A percentile compares a stretch with the other conserved stretches of the same genome.
Conservation (phyloP, 2,329 filamentous ascomycete genomes). For the Venturia nashicola region DNA sequence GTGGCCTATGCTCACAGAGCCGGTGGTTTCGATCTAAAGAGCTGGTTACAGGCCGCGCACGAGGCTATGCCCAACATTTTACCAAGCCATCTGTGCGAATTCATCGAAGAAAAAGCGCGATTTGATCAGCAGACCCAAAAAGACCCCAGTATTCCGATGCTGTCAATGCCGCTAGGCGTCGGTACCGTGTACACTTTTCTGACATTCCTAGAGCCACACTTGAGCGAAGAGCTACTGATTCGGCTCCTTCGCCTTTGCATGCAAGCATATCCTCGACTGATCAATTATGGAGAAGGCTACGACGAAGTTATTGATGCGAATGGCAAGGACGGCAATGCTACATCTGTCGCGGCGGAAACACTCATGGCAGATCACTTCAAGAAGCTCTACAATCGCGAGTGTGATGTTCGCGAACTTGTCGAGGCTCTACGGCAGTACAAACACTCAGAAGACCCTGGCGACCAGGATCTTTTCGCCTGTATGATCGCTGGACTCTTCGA, state of each 20-base stretch:
- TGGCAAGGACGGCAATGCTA: conserved; percentile 65
- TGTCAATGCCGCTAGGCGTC: conserved; percentile 64
- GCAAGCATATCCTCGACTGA: conserved; percentile 81
- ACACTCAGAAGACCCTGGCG: conserved; percentile 65
- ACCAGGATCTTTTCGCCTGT: conserved; percentile 93
- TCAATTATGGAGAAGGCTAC: conserved; percentile 90
- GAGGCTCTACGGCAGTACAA: conserved; percentile 79
- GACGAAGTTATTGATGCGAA: conserved; percentile 86
- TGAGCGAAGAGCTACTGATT: conserved; percentile 57
- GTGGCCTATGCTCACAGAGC: conserved; percentile 75
- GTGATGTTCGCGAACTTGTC: conserved; percentile 76
- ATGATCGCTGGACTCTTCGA: conserved; percentile 98
- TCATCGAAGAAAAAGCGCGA: conserved; percentile 72
- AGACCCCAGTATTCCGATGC: conserved; percentile 39
- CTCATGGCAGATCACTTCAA: conserved; percentile 98
- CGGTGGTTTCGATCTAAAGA: conserved; percentile 63
- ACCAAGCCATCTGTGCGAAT: conserved; percentile 61
- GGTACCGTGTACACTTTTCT: conserved; percentile 75
- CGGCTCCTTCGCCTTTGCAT: conserved; percentile 78
- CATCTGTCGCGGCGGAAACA: conserved; percentile 66
- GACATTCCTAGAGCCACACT: conserved; percentile 55
- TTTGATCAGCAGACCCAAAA: conserved; percentile 67
- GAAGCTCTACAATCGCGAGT: conserved; percentile 89
- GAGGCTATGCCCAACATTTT: conserved; percentile 54
- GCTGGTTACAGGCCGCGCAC: conserved; percentile 65